Evolutionary conservation across 768 basidiomycete species (phyloP).

Genomic region (Termitomyces sp.): DNA sequence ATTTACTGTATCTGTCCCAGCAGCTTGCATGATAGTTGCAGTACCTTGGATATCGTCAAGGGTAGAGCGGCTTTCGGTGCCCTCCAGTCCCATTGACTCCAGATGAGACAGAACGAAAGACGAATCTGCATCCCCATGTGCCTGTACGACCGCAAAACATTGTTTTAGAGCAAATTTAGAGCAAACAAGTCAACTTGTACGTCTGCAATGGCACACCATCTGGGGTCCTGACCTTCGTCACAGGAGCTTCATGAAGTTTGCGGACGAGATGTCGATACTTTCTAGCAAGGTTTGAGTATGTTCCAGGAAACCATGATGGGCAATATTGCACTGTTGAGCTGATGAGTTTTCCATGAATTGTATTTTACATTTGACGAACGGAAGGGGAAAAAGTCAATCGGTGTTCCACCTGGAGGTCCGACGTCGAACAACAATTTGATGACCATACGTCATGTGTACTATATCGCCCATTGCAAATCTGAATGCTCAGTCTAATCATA

Average conservation of each 20-base stretch:
- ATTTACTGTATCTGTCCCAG: not conserved
- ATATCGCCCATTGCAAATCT: conserved; percentile 12
- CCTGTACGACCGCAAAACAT: not conserved
- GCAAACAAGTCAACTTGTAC: not conserved
- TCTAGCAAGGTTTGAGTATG: conserved; percentile 6
- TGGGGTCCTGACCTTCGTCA: not conserved
- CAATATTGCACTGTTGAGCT: conserved; percentile 5
- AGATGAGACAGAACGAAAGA: not conserved
- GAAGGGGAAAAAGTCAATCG: not conserved
- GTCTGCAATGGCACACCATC: not conserved
- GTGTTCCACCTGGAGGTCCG: conserved; percentile 7
- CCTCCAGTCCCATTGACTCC: not conserved
- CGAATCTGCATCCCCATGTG: not conserved
- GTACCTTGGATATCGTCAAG: not conserved
- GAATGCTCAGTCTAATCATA: not conserved
- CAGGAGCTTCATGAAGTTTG: not conserved
- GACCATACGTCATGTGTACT: conserved; percentile 13
- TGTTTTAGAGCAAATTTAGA: not conserved
- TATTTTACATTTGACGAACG: not conserved
- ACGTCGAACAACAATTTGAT: not conserved
- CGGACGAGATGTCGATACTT: not conserved
- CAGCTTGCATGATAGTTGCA: not conserved
- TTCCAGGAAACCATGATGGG: conserved; percentile 15
- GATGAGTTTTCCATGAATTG: not conserved
- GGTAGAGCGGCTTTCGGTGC: not conserved